Evolutionary conservation across 2,329 filamentous ascomycete species (phyloP).

Genomic region (Pseudocercospora eumusae): DNA sequence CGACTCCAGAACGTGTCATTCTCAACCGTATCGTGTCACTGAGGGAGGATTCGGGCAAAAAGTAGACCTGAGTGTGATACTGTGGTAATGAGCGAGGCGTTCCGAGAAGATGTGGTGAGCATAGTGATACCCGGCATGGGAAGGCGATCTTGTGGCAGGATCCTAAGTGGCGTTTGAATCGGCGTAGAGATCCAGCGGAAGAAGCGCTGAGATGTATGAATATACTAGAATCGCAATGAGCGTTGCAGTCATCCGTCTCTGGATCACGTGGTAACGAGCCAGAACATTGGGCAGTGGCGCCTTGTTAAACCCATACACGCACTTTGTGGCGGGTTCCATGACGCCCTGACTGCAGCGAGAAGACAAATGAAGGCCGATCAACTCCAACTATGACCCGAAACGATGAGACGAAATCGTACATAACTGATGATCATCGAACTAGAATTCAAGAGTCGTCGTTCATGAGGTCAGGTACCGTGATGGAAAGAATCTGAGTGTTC

Average conservation of each 20-base stretch:
- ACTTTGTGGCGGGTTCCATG: too few species aligned
- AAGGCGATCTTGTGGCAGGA: neutral
- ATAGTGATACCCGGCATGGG: conserved; percentile 5
- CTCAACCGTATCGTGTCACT: conserved; percentile 89
- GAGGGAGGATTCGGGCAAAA: conserved; percentile 82
- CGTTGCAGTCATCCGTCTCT: neutral
- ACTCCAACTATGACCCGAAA: too few species aligned
- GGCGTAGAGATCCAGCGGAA: neutral
- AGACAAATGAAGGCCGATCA: too few species aligned
- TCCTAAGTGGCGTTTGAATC: neutral
- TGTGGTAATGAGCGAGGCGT: conserved; percentile 5
- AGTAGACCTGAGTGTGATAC: conserved; percentile 15
- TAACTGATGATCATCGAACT: too few species aligned
- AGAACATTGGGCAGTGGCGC: too few species aligned
- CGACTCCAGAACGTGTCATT: conserved; percentile 70
- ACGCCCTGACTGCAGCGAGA: too few species aligned
- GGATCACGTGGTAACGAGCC: too few species aligned
- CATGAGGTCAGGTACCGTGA: too few species aligned
- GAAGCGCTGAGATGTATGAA: neutral
- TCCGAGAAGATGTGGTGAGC: neutral
- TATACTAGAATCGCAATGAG: neutral
- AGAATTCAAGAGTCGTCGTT: too few species aligned
- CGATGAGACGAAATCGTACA: too few species aligned
- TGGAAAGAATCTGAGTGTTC: too few species aligned
- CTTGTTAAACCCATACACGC: too few species aligned